Conservation (phyloP, 345 rosid species). For the Euphorbia tirucalli region DNA sequence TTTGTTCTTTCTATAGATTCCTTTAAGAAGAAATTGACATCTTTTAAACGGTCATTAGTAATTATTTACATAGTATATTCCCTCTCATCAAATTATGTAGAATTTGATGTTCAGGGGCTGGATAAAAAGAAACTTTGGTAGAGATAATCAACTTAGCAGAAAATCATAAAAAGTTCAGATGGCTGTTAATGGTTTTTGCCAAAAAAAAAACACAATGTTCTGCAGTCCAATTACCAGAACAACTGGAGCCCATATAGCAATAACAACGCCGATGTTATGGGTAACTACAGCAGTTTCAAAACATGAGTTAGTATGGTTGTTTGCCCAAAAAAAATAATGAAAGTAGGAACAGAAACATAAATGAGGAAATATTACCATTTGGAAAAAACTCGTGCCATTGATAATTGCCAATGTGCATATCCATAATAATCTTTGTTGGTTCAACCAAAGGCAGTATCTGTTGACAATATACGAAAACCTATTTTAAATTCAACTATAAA, state of each 20-base stretch:
- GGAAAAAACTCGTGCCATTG: conserved; percentile 95
- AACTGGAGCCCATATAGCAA: conserved; percentile 93
- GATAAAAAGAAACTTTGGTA: not conserved
- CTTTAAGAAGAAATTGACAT: too few species aligned
- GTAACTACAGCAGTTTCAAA: conserved; percentile 49
- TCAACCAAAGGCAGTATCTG: conserved; percentile 83
- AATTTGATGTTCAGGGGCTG: not conserved
- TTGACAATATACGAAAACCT: conserved; percentile 7
- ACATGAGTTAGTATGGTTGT: conserved; percentile 21
- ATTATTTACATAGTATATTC: not conserved
- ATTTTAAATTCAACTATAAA: not conserved
- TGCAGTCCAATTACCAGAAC: conserved; percentile 62
- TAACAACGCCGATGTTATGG: conserved; percentile 75
- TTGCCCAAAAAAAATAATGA: conserved; percentile 1
- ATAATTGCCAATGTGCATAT: conserved; percentile 50
- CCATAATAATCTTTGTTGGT: conserved; percentile 80
- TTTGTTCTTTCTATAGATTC: not conserved
- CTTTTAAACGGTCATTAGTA: not conserved
- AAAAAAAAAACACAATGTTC: not conserved
- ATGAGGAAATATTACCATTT: conserved; percentile 42
- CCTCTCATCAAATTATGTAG: not conserved
- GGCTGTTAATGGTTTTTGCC: conserved; percentile 6
- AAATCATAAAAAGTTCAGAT: not conserved
- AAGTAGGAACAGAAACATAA: not conserved
- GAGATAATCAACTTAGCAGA: not conserved